Percentiles rank a stretch among this genome's conserved stretches.
Evolutionary conservation across 2,329 filamentous ascomycete genomes (phyloP).

Genomic region (Emergomyces pasteurianus): DNA sequence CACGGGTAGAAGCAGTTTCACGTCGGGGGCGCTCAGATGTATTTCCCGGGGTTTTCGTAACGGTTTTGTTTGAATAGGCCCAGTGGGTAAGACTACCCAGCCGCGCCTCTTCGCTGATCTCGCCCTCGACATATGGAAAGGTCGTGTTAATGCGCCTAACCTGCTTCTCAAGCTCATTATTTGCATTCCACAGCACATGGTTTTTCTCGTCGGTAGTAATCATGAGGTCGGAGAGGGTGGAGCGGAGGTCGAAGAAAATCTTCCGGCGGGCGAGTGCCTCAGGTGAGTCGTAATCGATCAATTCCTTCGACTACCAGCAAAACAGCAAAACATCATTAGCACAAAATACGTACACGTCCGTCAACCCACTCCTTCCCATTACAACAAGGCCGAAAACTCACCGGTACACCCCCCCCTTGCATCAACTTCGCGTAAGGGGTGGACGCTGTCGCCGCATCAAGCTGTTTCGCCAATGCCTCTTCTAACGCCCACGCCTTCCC

Average conservation of each 20-base stretch:
- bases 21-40: conserved; percentile 62
- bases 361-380: too few species aligned
- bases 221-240: conserved; percentile 72
- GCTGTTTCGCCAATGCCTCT: conserved; percentile 64
- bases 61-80: conserved; percentile 77
- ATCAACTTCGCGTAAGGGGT: conserved; percentile 21
- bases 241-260: conserved; percentile 65
- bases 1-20: conserved; percentile 64
- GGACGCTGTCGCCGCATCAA: conserved; percentile 35
- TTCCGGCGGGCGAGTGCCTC: conserved; percentile 42
- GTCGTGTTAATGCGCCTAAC: conserved; percentile 74
- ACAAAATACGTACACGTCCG: background rate
- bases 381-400: background rate
- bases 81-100: conserved; percentile 86
- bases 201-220: conserved; percentile 94
- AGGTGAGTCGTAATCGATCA: conserved; percentile 17
- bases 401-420: conserved; percentile 18
- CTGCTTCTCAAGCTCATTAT: conserved; percentile 77
- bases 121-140: conserved; percentile 72
- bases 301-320: background rate
- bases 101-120: conserved; percentile 90
- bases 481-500: conserved; percentile 88
- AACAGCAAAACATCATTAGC: background rate
- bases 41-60: conserved; percentile 42
- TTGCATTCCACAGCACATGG: conserved; percentile 85